A percentile compares a stretch with the other conserved stretches of the same genome.
Conservation (phyloP, 768 basidiomycete genomes). For the Pleurotus sapidus region DNA sequence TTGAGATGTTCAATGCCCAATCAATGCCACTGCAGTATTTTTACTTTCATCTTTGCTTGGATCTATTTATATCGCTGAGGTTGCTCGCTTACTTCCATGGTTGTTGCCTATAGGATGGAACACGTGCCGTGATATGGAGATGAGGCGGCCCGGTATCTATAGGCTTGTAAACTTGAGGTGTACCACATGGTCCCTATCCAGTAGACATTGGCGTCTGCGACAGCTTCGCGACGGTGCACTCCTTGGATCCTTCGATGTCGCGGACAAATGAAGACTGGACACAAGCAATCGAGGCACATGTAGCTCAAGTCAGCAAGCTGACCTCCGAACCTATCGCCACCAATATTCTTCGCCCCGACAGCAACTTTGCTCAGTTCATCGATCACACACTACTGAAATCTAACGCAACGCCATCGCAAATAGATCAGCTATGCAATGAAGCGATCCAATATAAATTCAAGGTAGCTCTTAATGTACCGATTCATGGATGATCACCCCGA, state of each 20-base stretch:
- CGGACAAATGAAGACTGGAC: conserved; percentile 32
- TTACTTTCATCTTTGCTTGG: not conserved
- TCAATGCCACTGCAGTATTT: no score
- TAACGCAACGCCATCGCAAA: conserved; percentile 41
- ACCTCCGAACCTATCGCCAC: conserved; percentile 21
- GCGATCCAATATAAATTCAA: conserved; percentile 48
- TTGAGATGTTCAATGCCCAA: no score
- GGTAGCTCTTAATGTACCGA: conserved; percentile 19
- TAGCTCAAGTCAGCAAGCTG: conserved; percentile 20
- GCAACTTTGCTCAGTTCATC: conserved; percentile 35
- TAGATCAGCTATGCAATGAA: conserved; percentile 45
- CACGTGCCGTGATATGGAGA: not conserved
- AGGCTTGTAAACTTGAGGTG: no score
- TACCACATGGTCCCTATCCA: no score
- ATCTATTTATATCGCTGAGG: not conserved
- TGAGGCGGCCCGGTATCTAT: not conserved
- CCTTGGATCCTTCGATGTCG: conserved; percentile 12
- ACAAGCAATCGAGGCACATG: conserved; percentile 23
- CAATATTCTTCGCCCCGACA: conserved; percentile 14
- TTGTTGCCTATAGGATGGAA: not conserved
- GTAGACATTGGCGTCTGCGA: not conserved
- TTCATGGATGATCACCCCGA: not conserved
- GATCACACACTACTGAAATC: conserved; percentile 52
- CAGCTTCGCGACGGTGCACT: not conserved
- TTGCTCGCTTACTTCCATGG: not conserved